Evolutionary conservation across 2,329 filamentous ascomycete genomes (phyloP), one percentile per base, ranked within the genome.

Genomic region (Hymenotorrendiella dingleyae): DNA sequence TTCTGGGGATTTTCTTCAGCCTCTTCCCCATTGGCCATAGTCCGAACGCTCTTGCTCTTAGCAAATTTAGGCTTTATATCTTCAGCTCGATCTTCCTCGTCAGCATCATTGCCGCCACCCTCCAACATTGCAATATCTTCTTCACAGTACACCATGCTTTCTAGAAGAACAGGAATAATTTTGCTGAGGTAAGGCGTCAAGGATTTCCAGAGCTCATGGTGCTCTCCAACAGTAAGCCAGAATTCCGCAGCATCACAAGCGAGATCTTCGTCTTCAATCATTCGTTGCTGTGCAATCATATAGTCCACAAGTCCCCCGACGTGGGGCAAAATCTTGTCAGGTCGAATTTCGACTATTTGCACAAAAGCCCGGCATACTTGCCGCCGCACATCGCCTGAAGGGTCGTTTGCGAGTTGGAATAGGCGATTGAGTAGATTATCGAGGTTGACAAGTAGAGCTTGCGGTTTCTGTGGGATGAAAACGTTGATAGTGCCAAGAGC

Each of bases 191-290:
- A 86, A 0, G 89, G 89, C 7, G 76, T 80, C 34, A 98, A 71
- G 1, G 80, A 76, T 53, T 80, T 75, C 69, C 87, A 88, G 40
- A 97, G 69, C 46, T 84, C 78, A 30, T 86, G 78, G 60, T 95
- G 87, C 62, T 96, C 93, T 47, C 89, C 90, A 16, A 94, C 82
- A 28, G 88, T 88, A 33, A 98, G 78, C 89, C 94, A 98, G 61
- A 98, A 98, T 64, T 98, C 93, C 4, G 93, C 89, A 7, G 93
- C 93, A 62, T 98, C 93, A 52, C 94, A 82, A 27, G 91, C 89
- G 45, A 98, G 72, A 30, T 97, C 89, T 42, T 90, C 83, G 52
- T 97, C 90, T 20, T 90, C 82, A 19, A 68, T 67, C 50, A 82
- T 84, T 63, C 84, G 80, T 64, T 98, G 93, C 62, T 98, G 93